Conservation (phyloP, 139 green algal genomes). For the Volvox reticuliferus region DNA sequence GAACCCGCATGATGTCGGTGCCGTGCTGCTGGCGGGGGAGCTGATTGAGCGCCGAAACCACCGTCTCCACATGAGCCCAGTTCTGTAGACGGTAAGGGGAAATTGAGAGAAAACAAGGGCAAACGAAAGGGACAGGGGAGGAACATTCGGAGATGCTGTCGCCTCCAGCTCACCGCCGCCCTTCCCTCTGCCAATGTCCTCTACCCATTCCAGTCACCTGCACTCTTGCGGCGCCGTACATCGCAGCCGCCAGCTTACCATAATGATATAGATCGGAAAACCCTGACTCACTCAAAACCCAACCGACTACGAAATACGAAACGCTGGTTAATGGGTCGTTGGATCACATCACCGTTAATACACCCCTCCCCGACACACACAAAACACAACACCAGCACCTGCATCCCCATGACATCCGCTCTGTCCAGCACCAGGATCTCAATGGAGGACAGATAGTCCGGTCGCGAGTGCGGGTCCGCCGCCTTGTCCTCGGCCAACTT, state of each 20-base stretch:
- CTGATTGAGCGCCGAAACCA: slow-evolving; percentile 87
- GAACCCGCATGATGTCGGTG: slow-evolving; percentile 95
- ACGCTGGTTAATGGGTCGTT: too few relatives aligned
- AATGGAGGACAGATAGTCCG: slow-evolving; percentile 94
- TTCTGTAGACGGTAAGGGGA: slow-evolving; percentile 49
- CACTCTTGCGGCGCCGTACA: too few relatives aligned
- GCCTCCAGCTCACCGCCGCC: too few relatives aligned
- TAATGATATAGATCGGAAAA: too few relatives aligned
- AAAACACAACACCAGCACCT: slow-evolving; percentile 62
- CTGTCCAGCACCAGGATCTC: slow-evolving; percentile 92
- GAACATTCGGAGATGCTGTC: too few relatives aligned
- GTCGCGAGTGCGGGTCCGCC: slow-evolving; percentile 29
- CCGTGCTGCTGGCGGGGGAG: slow-evolving; percentile 88
- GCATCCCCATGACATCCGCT: slow-evolving; percentile 94
- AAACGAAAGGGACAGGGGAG: not conserved
- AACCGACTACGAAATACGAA: too few relatives aligned
- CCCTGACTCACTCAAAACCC: too few relatives aligned
- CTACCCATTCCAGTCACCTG: too few relatives aligned
- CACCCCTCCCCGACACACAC: too few relatives aligned
- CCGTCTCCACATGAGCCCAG: slow-evolving; percentile 79
- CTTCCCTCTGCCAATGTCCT: too few relatives aligned
- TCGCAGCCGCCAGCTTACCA: too few relatives aligned
- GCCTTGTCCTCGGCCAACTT: slow-evolving; percentile 51
- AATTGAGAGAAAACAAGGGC: not conserved
- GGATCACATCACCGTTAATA: too few relatives aligned